phyloP scores from a whole-genome alignment of 306 rosid species.

The Astragalus membranaceus region DNA sequence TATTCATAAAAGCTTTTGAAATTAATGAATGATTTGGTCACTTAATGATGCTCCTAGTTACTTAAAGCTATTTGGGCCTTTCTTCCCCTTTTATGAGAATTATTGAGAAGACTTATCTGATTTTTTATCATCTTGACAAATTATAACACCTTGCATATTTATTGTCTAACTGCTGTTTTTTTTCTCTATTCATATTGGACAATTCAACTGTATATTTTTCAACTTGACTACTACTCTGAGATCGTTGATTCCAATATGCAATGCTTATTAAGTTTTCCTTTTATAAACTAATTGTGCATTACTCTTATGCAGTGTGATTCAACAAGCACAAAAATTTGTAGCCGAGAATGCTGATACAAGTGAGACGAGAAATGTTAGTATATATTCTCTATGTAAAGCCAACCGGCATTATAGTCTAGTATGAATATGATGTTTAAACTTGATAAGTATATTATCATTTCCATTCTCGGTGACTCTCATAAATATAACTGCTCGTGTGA shows the following conservation, averaged over 20 bases:
- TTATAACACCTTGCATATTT: neutral
- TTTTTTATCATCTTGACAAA: neutral
- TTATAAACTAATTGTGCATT: slow-evolving; percentile 10
- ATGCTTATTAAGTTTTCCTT: slow-evolving; percentile 17
- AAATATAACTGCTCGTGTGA: neutral
- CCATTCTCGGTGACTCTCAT: neutral
- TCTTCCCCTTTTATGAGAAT: neutral
- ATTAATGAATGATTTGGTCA: slow-evolving; percentile 19
- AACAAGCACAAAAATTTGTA: slow-evolving; percentile 69
- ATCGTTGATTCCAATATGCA: slow-evolving; percentile 7
- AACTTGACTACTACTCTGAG: slow-evolving; percentile 14
- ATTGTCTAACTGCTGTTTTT: neutral
- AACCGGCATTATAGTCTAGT: neutral
- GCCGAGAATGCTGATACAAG: slow-evolving; percentile 55
- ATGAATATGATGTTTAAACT: slow-evolving; percentile 18
- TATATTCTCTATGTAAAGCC: slow-evolving; percentile 10
- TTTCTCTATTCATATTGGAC: neutral
- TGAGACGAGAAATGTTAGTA: slow-evolving; percentile 72
- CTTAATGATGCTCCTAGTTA: neutral
- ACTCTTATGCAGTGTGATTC: slow-evolving; percentile 62
- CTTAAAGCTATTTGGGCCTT: neutral
- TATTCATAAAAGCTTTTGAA: neutral
- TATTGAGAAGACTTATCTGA: neutral
- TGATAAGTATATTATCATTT: neutral
- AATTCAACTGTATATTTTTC: neutral